These are phyloP conservation scores for Phytophthora ramorum DNA, from an alignment of 352 stramenopile species.

Conservation along the genomic window DNA sequence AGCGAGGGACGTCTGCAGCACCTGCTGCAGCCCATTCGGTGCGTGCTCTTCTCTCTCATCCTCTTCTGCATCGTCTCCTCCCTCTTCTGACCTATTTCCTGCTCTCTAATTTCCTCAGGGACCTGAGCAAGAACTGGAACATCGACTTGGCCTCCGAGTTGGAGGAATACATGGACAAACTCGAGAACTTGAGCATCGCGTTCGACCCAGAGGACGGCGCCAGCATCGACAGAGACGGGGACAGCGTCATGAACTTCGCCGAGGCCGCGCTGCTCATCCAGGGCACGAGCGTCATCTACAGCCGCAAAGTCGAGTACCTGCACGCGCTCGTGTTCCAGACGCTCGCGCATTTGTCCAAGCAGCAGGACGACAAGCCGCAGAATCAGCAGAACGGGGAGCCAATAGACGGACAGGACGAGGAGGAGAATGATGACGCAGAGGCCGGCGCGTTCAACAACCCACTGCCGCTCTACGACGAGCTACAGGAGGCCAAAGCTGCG, in stretches of 20 bases:
- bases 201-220: slow-evolving; percentile 59
- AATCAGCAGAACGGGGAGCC: slow-evolving; percentile 8
- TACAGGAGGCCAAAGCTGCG: slow-evolving; percentile 57
- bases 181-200: slow-evolving; percentile 76
- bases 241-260: slow-evolving; percentile 90
- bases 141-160: slow-evolving; percentile 91
- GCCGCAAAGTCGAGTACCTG: slow-evolving; percentile 95
- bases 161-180: slow-evolving; percentile 91
- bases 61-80: not conserved
- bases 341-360: slow-evolving; percentile 80
- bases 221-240: slow-evolving; percentile 19
- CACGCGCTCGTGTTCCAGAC: slow-evolving; percentile 93
- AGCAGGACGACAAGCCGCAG: slow-evolving; percentile 50
- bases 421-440: slow-evolving; percentile 32
- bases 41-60: slow-evolving; percentile 11
- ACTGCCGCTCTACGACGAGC: slow-evolving; percentile 66
- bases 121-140: slow-evolving; percentile 93
- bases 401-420: slow-evolving; percentile 30
- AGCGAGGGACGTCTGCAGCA: slow-evolving; percentile 80
- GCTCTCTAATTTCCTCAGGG: slow-evolving; percentile 43
- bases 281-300: slow-evolving; percentile 94
- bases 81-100: slow-evolving; percentile 3
- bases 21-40: slow-evolving; percentile 89
- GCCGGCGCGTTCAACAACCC: slow-evolving; percentile 61
- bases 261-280: slow-evolving; percentile 94